Percentiles rank a stretch among this genome's conserved stretches.
Conservation (phyloP, 108 stramenopile species). For the Conticribra guillardii region DNA sequence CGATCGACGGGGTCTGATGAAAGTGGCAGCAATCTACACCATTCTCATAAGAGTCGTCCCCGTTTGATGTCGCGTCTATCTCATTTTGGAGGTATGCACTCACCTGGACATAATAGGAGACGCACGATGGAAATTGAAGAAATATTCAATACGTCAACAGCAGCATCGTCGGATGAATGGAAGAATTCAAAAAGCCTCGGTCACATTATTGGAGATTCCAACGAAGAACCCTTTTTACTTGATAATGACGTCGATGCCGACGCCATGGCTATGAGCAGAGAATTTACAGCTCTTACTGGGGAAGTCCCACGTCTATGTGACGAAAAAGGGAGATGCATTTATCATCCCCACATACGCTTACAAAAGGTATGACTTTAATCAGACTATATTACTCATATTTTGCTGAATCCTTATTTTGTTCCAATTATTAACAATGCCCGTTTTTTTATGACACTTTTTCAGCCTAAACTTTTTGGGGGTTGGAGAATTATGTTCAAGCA, state of each 20-base stretch:
- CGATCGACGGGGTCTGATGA: slow-evolving; percentile 22
- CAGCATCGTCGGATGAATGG: slow-evolving; percentile 4
- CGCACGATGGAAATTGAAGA: slow-evolving; percentile 7
- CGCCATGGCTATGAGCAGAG: slow-evolving; percentile 14
- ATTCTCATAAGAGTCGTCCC: background rate
- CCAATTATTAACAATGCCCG: background rate
- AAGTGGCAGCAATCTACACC: background rate
- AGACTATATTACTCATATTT: no score
- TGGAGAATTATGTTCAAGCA: slow-evolving; percentile 46
- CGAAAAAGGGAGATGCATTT: slow-evolving; percentile 29
- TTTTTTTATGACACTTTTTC: background rate
- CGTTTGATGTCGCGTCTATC: slow-evolving; percentile 9
- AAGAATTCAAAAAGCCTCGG: slow-evolving; percentile 8
- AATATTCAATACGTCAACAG: slow-evolving; percentile 5
- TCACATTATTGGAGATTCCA: background rate
- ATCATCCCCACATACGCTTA: slow-evolving; percentile 45
- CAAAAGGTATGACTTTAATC: slow-evolving; percentile 24
- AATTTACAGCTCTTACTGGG: slow-evolving; percentile 13
- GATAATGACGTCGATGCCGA: slow-evolving; percentile 12
- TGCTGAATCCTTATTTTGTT: no score
- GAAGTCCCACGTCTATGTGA: slow-evolving; percentile 41
- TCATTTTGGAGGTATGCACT: slow-evolving; percentile 1
- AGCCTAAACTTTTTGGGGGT: slow-evolving; percentile 43
- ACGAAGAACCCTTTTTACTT: background rate
- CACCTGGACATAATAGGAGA: background rate